Percentiles rank a stretch among this genome's conserved stretches.
Conservation (phyloP, 176 grass and related monocot genomes). For the Eragrostis curvula region DNA sequence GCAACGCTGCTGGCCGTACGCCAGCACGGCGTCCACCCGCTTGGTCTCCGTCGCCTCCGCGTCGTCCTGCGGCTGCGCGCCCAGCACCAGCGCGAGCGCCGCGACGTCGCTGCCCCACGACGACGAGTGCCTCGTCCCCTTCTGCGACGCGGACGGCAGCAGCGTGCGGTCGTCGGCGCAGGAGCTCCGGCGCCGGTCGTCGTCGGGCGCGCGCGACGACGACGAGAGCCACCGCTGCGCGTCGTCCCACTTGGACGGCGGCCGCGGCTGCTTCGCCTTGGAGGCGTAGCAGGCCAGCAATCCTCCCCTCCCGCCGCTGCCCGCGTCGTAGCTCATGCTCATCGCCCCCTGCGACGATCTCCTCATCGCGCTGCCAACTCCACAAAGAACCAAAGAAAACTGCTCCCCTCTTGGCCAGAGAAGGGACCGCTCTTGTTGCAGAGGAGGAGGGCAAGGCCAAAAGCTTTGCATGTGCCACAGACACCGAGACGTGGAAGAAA, state of each 20-base stretch:
- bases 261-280: constrained; percentile 62
- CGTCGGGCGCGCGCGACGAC: constrained; percentile 30
- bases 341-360: constrained; percentile 18
- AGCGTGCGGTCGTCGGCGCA: constrained; percentile 62
- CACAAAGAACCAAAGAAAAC: neutral
- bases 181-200: constrained; percentile 56
- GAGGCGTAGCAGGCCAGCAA: constrained; percentile 47
- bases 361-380: constrained; percentile 23
- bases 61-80: neutral
- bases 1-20: constrained; percentile 22
- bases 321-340: constrained; percentile 25
- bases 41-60: constrained; percentile 63
- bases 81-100: neutral
- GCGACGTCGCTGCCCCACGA: constrained; percentile 46
- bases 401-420: neutral
- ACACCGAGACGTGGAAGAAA: neutral
- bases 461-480: neutral
- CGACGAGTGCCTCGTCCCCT: constrained; percentile 62
- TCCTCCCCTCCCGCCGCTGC: constrained; percentile 14
- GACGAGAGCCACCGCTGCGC: constrained; percentile 80
- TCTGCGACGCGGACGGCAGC: constrained; percentile 50
- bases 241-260: constrained; percentile 95
- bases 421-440: neutral
- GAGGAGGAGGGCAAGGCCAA: no score
- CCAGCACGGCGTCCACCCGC: constrained; percentile 55